phyloP scores from a whole-genome alignment of 305 asterid species.

The Fraxinus velutina region DNA sequence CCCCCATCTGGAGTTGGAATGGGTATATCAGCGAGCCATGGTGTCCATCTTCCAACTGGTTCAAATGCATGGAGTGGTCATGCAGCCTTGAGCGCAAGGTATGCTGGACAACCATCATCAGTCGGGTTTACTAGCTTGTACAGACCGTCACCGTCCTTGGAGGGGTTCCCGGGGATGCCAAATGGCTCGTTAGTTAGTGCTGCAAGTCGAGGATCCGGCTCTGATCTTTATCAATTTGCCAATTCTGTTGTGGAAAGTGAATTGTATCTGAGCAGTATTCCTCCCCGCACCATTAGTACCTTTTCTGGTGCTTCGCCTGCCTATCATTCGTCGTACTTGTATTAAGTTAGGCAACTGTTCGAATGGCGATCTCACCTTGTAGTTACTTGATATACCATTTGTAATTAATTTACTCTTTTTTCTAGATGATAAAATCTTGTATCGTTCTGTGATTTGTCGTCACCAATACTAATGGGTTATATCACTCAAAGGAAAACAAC shows the following conservation, averaged over 20 bases:
- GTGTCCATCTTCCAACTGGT: slow-evolving; percentile 26
- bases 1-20: slow-evolving; percentile 29
- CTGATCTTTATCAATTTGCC: slow-evolving; percentile 66
- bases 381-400: not conserved
- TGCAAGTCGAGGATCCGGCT: slow-evolving; percentile 32
- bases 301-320: slow-evolving; percentile 30
- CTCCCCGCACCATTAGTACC: slow-evolving; percentile 25
- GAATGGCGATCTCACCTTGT: not conserved
- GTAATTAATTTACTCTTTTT: not conserved
- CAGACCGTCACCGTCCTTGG: slow-evolving; percentile 38
- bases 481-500: too few relatives aligned
- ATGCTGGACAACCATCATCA: slow-evolving; percentile 33
- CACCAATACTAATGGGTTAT: too few relatives aligned
- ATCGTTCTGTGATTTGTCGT: too few relatives aligned
- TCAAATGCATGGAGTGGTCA: slow-evolving; percentile 37
- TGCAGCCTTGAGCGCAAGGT: slow-evolving; percentile 39
- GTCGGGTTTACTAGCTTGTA: slow-evolving; percentile 46
- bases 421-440: too few relatives aligned
- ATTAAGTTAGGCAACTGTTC: slow-evolving; percentile 19
- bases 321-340: slow-evolving; percentile 41
- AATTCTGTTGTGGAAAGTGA: slow-evolving; percentile 46
- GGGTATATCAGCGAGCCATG: slow-evolving; percentile 23
- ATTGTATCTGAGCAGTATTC: slow-evolving; percentile 25
- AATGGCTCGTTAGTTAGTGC: slow-evolving; percentile 35
- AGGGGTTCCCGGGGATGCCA: slow-evolving; percentile 42